A percentile compares a stretch with the other conserved stretches of the same genome.
phyloP scores from a whole-genome alignment of 2,329 filamentous ascomycete genomes.

The Ascochyta pisi region DNA sequence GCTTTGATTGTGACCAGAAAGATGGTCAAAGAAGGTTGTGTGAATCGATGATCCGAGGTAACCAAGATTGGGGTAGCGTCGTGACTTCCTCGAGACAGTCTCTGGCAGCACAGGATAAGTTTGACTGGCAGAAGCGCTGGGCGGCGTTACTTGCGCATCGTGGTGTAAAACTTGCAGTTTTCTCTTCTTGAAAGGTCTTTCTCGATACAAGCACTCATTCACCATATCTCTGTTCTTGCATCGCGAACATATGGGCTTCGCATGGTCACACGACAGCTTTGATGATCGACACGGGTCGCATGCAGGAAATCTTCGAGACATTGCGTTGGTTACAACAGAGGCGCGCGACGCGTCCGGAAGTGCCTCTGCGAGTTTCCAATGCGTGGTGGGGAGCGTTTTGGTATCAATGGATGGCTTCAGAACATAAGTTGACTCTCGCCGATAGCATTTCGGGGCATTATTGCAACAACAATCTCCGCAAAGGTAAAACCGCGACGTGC shows the following conservation, averaged over 20 bases:
- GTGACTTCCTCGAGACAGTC: not conserved
- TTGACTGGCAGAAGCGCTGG: not conserved
- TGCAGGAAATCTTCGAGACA: conserved; percentile 1
- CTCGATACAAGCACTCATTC: not conserved
- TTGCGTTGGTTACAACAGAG: not conserved
- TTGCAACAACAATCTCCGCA: no score
- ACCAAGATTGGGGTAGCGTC: conserved; percentile 39
- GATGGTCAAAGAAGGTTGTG: conserved; percentile 41
- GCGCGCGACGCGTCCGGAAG: not conserved
- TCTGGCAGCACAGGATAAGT: not conserved
- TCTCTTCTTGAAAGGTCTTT: conserved; percentile 4
- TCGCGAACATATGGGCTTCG: conserved; percentile 1
- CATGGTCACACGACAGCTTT: conserved; percentile 2
- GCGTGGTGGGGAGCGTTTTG: not conserved
- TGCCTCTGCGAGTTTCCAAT: not conserved
- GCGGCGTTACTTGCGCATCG: not conserved
- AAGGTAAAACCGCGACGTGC: no score
- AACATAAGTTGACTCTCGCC: not conserved
- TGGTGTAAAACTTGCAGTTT: not conserved
- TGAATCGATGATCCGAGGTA: conserved; percentile 43
- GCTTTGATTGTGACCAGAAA: conserved; percentile 19
- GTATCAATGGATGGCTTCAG: not conserved
- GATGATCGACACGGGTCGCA: conserved; percentile 1
- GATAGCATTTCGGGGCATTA: no score
- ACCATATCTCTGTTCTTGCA: not conserved